Evolutionary conservation across 2,329 filamentous ascomycete species (phyloP).

Genomic region (Sordariomycetes sp.): DNA sequence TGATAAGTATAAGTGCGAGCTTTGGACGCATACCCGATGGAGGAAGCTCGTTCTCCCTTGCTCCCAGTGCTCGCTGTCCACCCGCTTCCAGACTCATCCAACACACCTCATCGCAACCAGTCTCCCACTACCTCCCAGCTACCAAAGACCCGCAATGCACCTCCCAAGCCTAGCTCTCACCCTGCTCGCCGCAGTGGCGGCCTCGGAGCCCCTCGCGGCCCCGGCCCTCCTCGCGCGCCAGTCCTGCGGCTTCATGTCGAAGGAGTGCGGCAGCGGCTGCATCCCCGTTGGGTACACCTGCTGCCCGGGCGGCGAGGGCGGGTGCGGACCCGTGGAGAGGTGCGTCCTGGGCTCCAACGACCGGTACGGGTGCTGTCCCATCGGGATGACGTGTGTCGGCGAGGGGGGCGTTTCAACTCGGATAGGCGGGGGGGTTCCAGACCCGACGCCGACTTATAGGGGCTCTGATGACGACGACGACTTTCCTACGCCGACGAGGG

Average conservation of each 20-base stretch:
- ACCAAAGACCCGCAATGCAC: not conserved
- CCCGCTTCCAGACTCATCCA: no score
- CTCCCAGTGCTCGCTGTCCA: no score
- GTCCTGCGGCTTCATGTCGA: conserved; percentile 5
- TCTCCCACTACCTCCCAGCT: not conserved
- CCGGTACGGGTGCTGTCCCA: conserved; percentile 16
- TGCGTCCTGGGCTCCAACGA: conserved; percentile 14
- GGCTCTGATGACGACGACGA: not conserved
- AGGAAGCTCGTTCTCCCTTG: no score
- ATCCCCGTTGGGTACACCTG: conserved; percentile 14
- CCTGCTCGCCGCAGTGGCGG: conserved; percentile 33
- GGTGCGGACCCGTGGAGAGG: conserved; percentile 11
- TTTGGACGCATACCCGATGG: no score
- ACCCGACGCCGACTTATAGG: not conserved
- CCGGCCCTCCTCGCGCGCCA: not conserved
- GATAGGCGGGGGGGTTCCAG: not conserved
- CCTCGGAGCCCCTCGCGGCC: conserved; percentile 14
- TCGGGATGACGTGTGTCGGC: conserved; percentile 13
- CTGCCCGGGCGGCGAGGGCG: conserved; percentile 14
- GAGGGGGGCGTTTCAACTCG: conserved; percentile 11
- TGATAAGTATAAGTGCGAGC: no score
- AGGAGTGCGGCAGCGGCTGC: conserved; percentile 16
- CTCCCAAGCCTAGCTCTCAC: conserved; percentile 27
- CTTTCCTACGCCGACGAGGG: not conserved
- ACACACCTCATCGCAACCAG: not conserved